These are phyloP conservation scores for Sporisorium iseilematis-ciliati DNA, from an alignment of 1,284 basidiomycete genomes.

Conservation along the genomic window DNA sequence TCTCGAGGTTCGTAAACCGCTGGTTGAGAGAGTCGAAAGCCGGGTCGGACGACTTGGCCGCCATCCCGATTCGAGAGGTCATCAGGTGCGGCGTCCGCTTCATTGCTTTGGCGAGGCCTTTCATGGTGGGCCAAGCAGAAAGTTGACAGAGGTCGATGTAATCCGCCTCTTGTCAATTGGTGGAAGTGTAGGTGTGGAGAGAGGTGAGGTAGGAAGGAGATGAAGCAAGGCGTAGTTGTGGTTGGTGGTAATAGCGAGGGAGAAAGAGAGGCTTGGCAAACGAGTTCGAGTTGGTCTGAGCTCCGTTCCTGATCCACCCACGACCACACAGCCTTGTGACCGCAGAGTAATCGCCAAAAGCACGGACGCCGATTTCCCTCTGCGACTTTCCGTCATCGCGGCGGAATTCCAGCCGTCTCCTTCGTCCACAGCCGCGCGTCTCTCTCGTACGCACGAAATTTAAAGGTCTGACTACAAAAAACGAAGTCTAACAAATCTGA, in stretches of 20 bases:
- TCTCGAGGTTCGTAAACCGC: conserved; percentile 81
- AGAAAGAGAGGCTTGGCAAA: neutral
- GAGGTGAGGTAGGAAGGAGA: neutral
- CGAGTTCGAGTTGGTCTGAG: neutral
- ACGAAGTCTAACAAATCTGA: neutral
- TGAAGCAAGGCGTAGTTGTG: neutral
- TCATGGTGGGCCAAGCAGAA: conserved; percentile 45
- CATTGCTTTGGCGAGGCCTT: conserved; percentile 61
- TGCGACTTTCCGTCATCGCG: conserved; percentile 44
- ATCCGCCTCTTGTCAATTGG: conserved; percentile 1
- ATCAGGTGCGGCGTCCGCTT: conserved; percentile 68
- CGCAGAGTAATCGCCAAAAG: neutral
- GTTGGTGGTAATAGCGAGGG: neutral
- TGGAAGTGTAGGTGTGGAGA: neutral
- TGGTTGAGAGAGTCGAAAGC: conserved; percentile 66
- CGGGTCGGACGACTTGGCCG: conserved; percentile 65
- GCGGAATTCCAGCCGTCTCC: neutral
- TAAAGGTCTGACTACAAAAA: neutral
- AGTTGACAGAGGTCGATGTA: neutral
- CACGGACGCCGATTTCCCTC: conserved; percentile 5
- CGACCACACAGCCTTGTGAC: neutral
- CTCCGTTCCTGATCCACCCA: conserved; percentile 7
- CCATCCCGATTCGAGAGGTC: conserved; percentile 65
- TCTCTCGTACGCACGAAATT: conserved; percentile 24
- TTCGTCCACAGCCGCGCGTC: neutral